These are phyloP conservation scores for Penstemon barbatus DNA, from an alignment of 257 asterid species.

Conservation along the genomic window DNA sequence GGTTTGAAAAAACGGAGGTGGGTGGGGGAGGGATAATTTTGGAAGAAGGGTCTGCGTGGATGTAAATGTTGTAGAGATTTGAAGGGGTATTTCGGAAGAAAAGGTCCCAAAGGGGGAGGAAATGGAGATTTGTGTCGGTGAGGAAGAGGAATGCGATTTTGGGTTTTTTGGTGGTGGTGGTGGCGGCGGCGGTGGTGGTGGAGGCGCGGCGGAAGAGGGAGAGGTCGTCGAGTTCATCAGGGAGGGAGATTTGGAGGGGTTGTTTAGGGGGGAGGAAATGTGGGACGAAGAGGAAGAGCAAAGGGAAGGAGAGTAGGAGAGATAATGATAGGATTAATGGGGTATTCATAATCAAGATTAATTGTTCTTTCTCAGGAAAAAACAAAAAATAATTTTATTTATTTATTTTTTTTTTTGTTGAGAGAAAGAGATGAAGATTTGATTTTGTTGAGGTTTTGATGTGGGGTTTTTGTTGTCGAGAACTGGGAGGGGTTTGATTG, in stretches of 20 bases:
- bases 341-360: too few relatives aligned
- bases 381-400: too few relatives aligned
- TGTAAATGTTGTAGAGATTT: slow-evolving; percentile 56
- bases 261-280: slow-evolving; percentile 50
- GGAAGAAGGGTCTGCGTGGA: slow-evolving; percentile 63
- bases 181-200: slow-evolving; percentile 42
- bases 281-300: slow-evolving; percentile 49
- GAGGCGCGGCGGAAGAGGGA: slow-evolving; percentile 59
- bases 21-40: slow-evolving; percentile 14
- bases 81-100: slow-evolving; percentile 42
- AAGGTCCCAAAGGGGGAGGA: slow-evolving; percentile 58
- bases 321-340: slow-evolving; percentile 45
- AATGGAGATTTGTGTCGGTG: slow-evolving; percentile 60
- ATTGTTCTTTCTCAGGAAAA: too few relatives aligned
- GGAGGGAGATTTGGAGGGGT: slow-evolving; percentile 39
- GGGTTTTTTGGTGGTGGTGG: slow-evolving; percentile 53
- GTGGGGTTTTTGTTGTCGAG: too few relatives aligned
- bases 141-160: slow-evolving; percentile 70
- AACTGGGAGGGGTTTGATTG: too few relatives aligned
- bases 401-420: too few relatives aligned
- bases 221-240: slow-evolving; percentile 70
- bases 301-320: slow-evolving; percentile 49
- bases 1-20: slow-evolving; percentile 47
- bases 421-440: too few relatives aligned
- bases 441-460: too few relatives aligned